Percentiles rank a stretch among this genome's conserved stretches.
Conservation (phyloP, 2,329 filamentous ascomycete genomes). For the Fusarium euwallaceae region DNA sequence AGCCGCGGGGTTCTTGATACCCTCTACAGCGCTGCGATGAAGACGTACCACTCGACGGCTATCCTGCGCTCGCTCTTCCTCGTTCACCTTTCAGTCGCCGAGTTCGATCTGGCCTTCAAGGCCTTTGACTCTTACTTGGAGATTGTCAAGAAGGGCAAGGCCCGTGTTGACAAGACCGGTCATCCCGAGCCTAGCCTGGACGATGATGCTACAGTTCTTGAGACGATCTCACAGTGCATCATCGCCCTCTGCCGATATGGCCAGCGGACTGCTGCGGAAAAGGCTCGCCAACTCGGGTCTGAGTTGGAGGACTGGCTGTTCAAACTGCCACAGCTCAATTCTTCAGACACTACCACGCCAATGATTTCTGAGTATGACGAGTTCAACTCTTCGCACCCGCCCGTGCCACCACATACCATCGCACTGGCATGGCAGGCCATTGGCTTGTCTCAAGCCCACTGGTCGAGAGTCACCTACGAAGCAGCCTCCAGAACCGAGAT, state of each 20-base stretch:
- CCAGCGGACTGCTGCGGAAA: slow-evolving; percentile 79
- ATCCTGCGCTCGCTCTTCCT: slow-evolving; percentile 89
- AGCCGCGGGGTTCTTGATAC: slow-evolving; percentile 86
- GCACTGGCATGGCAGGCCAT: slow-evolving; percentile 85
- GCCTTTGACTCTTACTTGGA: slow-evolving; percentile 94
- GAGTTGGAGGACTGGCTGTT: slow-evolving; percentile 83
- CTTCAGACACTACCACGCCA: slow-evolving; percentile 46
- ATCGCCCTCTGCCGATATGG: slow-evolving; percentile 87
- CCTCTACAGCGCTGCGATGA: slow-evolving; percentile 89
- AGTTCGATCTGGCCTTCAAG: slow-evolving; percentile 92
- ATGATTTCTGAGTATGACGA: slow-evolving; percentile 49
- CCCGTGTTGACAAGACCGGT: slow-evolving; percentile 83
- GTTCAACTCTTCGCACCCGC: slow-evolving; percentile 54
- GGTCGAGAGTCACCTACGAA: slow-evolving; percentile 86
- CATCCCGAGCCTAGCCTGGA: slow-evolving; percentile 80
- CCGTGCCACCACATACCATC: slow-evolving; percentile 71
- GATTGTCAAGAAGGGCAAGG: slow-evolving; percentile 87
- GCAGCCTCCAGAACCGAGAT: slow-evolving; percentile 77
- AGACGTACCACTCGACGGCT: slow-evolving; percentile 94
- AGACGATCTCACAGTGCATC: slow-evolving; percentile 85
- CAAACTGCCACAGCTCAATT: slow-evolving; percentile 61
- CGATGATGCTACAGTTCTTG: slow-evolving; percentile 79
- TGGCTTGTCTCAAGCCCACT: slow-evolving; percentile 87
- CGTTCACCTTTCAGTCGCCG: slow-evolving; percentile 87
- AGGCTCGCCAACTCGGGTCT: slow-evolving; percentile 77